A percentile compares a stretch with the other conserved stretches of the same genome.
These are phyloP conservation scores for Thymus mandschuricus DNA, from an alignment of 257 asterid species.

Conservation along the genomic window DNA sequence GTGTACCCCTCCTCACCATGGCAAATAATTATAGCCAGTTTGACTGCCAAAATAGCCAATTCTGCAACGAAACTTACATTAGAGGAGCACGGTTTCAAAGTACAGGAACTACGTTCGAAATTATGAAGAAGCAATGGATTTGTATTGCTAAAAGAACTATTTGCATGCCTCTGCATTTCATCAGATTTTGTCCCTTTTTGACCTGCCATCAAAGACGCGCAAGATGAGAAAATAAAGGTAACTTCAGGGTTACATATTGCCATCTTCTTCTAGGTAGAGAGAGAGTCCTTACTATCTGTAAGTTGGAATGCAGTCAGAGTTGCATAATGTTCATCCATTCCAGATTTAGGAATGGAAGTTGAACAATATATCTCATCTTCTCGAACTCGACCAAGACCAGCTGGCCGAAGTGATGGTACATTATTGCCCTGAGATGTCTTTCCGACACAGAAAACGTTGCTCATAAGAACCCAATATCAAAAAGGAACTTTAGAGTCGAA, in stretches of 20 bases:
- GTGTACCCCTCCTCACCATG: slow-evolving; percentile 10
- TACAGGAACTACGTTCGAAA: slow-evolving; percentile 42
- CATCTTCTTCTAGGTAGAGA: slow-evolving; percentile 26
- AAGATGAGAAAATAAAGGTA: slow-evolving; percentile 29
- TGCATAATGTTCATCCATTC: slow-evolving; percentile 32
- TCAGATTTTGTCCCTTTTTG: slow-evolving; percentile 34
- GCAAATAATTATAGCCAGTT: slow-evolving; percentile 21
- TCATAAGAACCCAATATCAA: slow-evolving; percentile 65
- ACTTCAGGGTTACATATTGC: slow-evolving; percentile 20
- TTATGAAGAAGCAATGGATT: slow-evolving; percentile 37
- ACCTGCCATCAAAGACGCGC: slow-evolving; percentile 44
- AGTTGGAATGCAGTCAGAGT: slow-evolving; percentile 35
- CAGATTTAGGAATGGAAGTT: slow-evolving; percentile 38
- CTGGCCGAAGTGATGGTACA: slow-evolving; percentile 59
- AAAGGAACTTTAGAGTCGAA: slow-evolving; percentile 31
- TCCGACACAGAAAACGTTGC: slow-evolving; percentile 53
- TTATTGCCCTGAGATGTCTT: slow-evolving; percentile 59
- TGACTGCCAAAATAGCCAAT: slow-evolving; percentile 18
- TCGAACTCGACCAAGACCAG: slow-evolving; percentile 65
- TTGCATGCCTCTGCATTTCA: slow-evolving; percentile 43
- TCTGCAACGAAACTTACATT: slow-evolving; percentile 52
- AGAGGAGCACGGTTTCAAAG: slow-evolving; percentile 61
- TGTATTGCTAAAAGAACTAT: slow-evolving; percentile 35
- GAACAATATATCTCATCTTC: slow-evolving; percentile 69
- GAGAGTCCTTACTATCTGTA: slow-evolving; percentile 34